A percentile compares a stretch with the other conserved stretches of the same genome.
These are phyloP conservation scores for Russula dissimulans DNA, from an alignment of 768 basidiomycete species.

Conservation along the genomic window DNA sequence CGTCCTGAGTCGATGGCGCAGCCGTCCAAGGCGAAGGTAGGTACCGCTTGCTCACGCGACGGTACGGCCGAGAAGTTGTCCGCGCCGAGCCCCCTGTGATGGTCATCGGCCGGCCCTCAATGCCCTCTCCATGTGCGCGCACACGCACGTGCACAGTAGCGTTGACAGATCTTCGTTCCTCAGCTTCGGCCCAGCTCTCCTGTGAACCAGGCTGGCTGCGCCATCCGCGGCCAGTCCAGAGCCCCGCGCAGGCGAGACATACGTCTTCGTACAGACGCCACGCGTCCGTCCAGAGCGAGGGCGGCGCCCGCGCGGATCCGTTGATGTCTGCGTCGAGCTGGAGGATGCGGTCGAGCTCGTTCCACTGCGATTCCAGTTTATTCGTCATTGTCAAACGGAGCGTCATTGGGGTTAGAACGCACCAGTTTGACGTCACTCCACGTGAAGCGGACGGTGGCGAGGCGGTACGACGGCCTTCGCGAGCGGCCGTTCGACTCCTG, in stretches of 20 bases:
- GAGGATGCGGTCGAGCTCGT: constrained; percentile 63
- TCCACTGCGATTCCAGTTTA: constrained; percentile 48
- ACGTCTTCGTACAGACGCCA: constrained; percentile 83
- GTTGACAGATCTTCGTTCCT: constrained; percentile 31
- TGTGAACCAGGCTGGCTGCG: constrained; percentile 41
- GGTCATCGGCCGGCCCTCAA: constrained; percentile 43
- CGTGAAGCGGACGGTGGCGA: constrained; percentile 60
- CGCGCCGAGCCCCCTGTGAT: neutral
- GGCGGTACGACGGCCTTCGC: constrained; percentile 39
- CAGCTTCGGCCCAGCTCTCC: constrained; percentile 51
- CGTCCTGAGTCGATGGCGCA: neutral
- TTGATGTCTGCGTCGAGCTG: constrained; percentile 34
- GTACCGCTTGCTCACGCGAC: constrained; percentile 17
- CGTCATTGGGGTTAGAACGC: constrained; percentile 19
- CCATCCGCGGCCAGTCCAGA: constrained; percentile 59
- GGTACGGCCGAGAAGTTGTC: constrained; percentile 6
- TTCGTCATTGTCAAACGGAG: neutral
- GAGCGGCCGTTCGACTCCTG: constrained; percentile 30
- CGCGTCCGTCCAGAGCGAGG: constrained; percentile 49
- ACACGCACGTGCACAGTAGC: constrained; percentile 33
- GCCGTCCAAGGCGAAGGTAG: constrained; percentile 22
- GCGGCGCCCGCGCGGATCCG: neutral
- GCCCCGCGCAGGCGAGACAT: constrained; percentile 69
- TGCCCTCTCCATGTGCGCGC: constrained; percentile 57
- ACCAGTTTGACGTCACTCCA: constrained; percentile 80